Evolutionary conservation across 495 filamentous ascomycete species (phyloP).

Genomic region (Daldinia caldariorum): DNA sequence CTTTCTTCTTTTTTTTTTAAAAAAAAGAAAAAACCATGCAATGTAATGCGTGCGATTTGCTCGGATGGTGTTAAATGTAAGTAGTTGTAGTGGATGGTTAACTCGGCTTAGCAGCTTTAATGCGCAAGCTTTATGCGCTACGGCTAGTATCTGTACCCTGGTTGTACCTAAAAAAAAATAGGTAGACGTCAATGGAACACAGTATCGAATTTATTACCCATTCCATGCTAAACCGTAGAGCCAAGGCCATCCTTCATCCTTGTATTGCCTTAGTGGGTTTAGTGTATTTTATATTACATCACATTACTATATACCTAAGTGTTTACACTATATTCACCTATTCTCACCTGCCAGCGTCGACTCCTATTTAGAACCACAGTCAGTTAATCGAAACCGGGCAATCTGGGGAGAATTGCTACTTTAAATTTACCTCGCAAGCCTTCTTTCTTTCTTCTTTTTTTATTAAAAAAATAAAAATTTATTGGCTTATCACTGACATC

Average conservation of each 20-base stretch:
- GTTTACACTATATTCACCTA: too few species aligned
- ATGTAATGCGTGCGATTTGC: background rate
- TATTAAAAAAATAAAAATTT: too few species aligned
- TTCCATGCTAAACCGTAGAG: background rate
- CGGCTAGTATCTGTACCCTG: too few species aligned
- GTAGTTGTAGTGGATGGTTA: constrained; percentile 5
- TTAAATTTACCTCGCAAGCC: too few species aligned
- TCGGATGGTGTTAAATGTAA: background rate
- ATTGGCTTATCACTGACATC: too few species aligned
- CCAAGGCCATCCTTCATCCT: background rate
- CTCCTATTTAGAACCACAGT: too few species aligned
- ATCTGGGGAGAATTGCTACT: too few species aligned
- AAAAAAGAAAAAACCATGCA: background rate
- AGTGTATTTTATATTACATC: background rate
- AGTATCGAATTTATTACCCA: background rate
- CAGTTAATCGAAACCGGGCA: too few species aligned
- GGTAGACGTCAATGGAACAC: constrained; percentile 11
- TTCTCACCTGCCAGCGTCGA: too few species aligned
- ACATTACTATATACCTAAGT: too few species aligned
- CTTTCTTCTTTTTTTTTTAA: too few species aligned
- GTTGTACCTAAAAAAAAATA: background rate
- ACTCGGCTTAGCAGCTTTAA: constrained; percentile 16
- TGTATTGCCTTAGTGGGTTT: constrained; percentile 15
- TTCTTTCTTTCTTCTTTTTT: too few species aligned
- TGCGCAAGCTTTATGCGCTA: constrained; percentile 13